phyloP scores from a whole-genome alignment of 75 land plant species.

The Pseudotsuga menziesii region DNA sequence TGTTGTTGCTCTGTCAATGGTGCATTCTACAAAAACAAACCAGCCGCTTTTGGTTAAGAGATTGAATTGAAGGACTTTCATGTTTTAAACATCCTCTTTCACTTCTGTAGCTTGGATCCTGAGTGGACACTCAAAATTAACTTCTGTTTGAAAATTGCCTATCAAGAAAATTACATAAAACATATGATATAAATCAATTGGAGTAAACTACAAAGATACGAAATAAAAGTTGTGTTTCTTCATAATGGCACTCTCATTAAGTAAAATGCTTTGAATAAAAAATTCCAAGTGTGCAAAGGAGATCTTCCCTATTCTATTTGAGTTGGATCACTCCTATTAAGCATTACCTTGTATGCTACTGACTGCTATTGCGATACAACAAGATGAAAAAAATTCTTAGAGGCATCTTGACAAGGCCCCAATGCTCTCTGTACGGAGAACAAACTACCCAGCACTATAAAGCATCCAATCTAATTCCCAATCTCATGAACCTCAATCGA shows the following conservation, averaged over 20 bases:
- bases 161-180: not conserved
- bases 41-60: not conserved
- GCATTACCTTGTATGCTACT: not conserved
- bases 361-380: not conserved
- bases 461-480: not conserved
- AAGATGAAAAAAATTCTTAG: not conserved
- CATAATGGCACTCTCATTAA: not conserved
- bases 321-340: not conserved
- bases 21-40: slow-evolving; percentile 53
- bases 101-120: not conserved
- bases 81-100: not conserved
- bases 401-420: too few relatives aligned
- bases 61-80: not conserved
- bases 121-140: not conserved
- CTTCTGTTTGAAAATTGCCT: not conserved
- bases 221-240: not conserved
- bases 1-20: slow-evolving; percentile 84
- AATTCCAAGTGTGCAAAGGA: not conserved
- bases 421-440: not conserved
- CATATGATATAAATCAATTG: not conserved
- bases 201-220: not conserved
- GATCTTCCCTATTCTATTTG: not conserved
- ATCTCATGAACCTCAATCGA: not conserved
- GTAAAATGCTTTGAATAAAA: not conserved
- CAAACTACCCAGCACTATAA: not conserved